Evolutionary conservation across 2,329 filamentous ascomycete species (phyloP).

Genomic region (Ascochyta clinopodiicola): DNA sequence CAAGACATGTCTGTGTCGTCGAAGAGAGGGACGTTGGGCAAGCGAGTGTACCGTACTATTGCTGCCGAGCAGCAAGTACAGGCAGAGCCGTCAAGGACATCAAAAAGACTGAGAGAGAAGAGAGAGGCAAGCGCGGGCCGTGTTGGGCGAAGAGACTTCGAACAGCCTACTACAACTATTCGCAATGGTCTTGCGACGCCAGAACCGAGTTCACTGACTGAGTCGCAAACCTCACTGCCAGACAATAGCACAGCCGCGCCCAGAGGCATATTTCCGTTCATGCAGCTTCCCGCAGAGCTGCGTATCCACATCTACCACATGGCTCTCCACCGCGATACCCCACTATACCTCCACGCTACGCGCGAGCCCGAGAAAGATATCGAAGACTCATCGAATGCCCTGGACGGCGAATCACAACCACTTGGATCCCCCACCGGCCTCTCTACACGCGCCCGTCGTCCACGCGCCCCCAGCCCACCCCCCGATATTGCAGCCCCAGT

Average conservation of each 20-base stretch:
- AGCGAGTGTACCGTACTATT: constrained; percentile 10
- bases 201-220: constrained; percentile 26
- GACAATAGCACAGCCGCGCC: background rate
- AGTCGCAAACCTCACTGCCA: constrained; percentile 17
- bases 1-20: constrained; percentile 11
- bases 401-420: background rate
- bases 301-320: constrained; percentile 54
- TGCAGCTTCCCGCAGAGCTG: constrained; percentile 56
- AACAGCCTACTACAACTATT: background rate
- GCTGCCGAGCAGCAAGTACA: constrained; percentile 7
- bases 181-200: constrained; percentile 28
- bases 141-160: background rate
- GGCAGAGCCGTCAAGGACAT: constrained; percentile 2
- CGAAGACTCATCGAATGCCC: constrained; percentile 8
- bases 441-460: background rate
- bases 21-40: constrained; percentile 7
- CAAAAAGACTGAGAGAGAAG: constrained; percentile 16
- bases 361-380: constrained; percentile 20
- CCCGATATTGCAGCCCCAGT: background rate
- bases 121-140: constrained; percentile 2
- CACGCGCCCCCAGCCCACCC: background rate
- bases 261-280: constrained; percentile 45
- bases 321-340: constrained; percentile 38
- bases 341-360: constrained; percentile 39
- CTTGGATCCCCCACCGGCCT: background rate